Evolutionary conservation across 2,329 filamentous ascomycete species (phyloP).

Genomic region (Apiospora sp.): DNA sequence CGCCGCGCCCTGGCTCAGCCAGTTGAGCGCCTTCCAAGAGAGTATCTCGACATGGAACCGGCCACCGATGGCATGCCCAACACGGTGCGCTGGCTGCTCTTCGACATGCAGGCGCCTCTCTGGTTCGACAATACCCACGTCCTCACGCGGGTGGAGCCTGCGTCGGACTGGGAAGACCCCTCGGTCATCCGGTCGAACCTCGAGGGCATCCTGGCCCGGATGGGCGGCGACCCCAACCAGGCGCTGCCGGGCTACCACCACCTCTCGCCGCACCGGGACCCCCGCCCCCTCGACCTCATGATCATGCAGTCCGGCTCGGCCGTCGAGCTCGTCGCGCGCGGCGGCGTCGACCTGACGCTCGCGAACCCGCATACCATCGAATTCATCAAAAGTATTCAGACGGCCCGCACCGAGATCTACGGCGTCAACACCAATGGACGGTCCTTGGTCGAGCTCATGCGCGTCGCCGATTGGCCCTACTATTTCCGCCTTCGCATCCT

Average conservation of each 20-base stretch:
- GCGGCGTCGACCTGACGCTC: background rate
- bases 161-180: background rate
- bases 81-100: background rate
- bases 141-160: no score
- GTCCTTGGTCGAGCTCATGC: background rate
- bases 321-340: background rate
- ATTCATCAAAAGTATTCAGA: no score
- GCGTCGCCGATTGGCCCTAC: background rate
- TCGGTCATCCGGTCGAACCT: background rate
- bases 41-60: no score
- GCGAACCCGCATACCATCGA: background rate
- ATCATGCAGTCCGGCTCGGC: background rate
- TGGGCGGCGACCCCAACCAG: background rate
- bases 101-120: background rate
- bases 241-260: background rate
- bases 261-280: no score
- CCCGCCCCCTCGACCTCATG: background rate
- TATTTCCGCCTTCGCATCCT: background rate
- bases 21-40: rapidly evolving
- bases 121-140: background rate
- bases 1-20: no score
- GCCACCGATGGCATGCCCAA: no score
- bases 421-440: background rate
- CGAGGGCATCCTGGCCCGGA: background rate
- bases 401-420: background rate